Percentiles rank a stretch among this genome's conserved stretches.
Evolutionary conservation across 495 filamentous ascomycete species (phyloP).

Genomic region (Tuber melanosporum): DNA sequence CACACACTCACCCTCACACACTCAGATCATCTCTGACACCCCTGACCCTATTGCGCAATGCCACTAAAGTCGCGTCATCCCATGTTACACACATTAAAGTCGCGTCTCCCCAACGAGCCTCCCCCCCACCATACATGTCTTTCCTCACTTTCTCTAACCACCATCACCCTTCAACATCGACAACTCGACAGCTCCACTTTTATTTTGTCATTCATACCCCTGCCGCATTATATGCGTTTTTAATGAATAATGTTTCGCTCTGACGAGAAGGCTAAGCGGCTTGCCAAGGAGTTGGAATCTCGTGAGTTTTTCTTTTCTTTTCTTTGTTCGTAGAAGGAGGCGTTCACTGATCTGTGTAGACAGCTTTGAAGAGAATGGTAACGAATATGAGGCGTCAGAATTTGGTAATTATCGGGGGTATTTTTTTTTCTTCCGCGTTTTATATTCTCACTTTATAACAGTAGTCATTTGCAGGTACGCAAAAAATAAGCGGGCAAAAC

Average conservation of each 20-base stretch:
- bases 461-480: slow-evolving; percentile 54
- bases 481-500: slow-evolving; percentile 86
- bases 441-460: not conserved
- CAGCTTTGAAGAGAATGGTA: slow-evolving; percentile 59
- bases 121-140: not conserved
- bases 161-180: not conserved
- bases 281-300: slow-evolving; percentile 21
- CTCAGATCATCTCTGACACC: not conserved
- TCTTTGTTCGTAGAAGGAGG: slow-evolving; percentile 41
- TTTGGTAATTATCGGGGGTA: slow-evolving; percentile 78
- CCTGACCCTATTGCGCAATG: not conserved
- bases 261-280: slow-evolving; percentile 20
- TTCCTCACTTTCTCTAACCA: not conserved
- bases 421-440: not conserved
- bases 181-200: not conserved
- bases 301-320: slow-evolving; percentile 40
- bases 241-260: not conserved
- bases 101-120: not conserved
- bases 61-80: not conserved
- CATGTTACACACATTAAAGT: not conserved
- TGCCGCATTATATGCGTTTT: not conserved
- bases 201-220: not conserved
- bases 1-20: not conserved
- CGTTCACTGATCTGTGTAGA: slow-evolving; percentile 11
- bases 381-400: slow-evolving; percentile 79